Evolutionary conservation across 345 rosid genomes (phyloP), one percentile per base, ranked within the genome.

Genomic region (Moringa oleifera): DNA sequence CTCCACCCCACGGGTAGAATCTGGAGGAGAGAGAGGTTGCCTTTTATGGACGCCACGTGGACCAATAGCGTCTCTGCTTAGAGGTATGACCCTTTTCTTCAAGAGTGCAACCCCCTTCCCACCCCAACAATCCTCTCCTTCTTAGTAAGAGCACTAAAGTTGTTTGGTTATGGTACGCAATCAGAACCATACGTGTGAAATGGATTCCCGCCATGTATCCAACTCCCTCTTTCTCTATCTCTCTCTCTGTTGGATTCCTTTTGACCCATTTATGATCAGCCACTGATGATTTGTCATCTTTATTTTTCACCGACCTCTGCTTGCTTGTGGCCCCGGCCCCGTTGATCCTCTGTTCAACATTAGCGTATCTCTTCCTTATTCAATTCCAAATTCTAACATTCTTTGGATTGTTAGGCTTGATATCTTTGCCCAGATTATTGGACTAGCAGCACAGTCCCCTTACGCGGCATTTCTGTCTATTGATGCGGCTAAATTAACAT

Each of bases 41-140:
- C 23, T 51, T 58, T 64, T 64, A 55, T 75, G 79, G 79, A 63
- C 54, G 77, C 80, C 83, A 89, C 80, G 75, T 86, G 89, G 81
- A 77, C 90, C 85, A 83, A 72, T 80, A 7, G 45, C 0, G 46
- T 24, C 61, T 45, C 33, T 25, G 50, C 9, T 68, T 61, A 64
- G 66, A 81, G 76, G 62, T 51, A 20, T 25, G 62, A 9, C 67
- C 25, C 49, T 36, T 33, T 49, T 28, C n/a, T n/a, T n/a, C n/a
- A n/a, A n/a, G 61, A 47, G 18, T 53, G 46, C 28, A 28, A 3
- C 33, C 33, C 33, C 33, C 33, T 28, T 28, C 8, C 8, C 3
- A 28, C 8, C 8, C 33, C 3, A 2, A 2, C 33, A 2, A 49
- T 3, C n/a, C 56, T 60, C 59, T 50, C 53, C 54, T 28, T 45